Percentiles rank a stretch among this genome's conserved stretches.
phyloP scores from a whole-genome alignment of 2,329 filamentous ascomycete genomes.

The Cyphellophora attinorum region DNA sequence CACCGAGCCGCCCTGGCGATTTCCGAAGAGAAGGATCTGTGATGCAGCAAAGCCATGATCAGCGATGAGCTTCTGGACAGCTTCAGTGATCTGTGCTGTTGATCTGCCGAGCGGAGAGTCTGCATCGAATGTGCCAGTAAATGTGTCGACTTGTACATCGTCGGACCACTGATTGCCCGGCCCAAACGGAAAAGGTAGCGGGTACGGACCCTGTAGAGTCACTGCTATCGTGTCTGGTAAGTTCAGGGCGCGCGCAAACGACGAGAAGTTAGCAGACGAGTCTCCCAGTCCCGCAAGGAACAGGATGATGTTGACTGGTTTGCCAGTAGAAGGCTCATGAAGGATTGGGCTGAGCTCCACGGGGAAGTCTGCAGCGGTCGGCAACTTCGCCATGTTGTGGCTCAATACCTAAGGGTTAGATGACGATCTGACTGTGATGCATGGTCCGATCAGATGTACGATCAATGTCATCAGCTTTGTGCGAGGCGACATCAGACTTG shows the following conservation, averaged over 20 bases:
- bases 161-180: constrained; percentile 57
- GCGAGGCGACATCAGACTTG: too few species aligned
- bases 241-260: constrained; percentile 57
- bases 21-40: constrained; percentile 57
- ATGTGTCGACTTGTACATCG: constrained; percentile 46
- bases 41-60: constrained; percentile 50
- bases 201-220: constrained; percentile 60
- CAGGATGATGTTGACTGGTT: constrained; percentile 51
- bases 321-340: constrained; percentile 30
- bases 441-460: too few species aligned
- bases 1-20: constrained; percentile 57
- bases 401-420: too few species aligned
- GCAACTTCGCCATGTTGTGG: constrained; percentile 20
- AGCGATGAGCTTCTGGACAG: constrained; percentile 44
- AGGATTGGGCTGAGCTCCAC: constrained; percentile 28
- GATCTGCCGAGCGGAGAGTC: constrained; percentile 53
- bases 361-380: constrained; percentile 35
- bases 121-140: constrained; percentile 45
- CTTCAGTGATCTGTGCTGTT: constrained; percentile 35
- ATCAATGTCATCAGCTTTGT: too few species aligned
- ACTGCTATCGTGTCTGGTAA: constrained; percentile 71
- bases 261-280: constrained; percentile 56
- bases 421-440: too few species aligned
- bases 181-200: constrained; percentile 59
- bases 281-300: constrained; percentile 82